Evolutionary conservation across 257 asterid species (phyloP), one percentile per base, ranked within the genome.

Genomic region (Ophiorrhiza pumila): DNA sequence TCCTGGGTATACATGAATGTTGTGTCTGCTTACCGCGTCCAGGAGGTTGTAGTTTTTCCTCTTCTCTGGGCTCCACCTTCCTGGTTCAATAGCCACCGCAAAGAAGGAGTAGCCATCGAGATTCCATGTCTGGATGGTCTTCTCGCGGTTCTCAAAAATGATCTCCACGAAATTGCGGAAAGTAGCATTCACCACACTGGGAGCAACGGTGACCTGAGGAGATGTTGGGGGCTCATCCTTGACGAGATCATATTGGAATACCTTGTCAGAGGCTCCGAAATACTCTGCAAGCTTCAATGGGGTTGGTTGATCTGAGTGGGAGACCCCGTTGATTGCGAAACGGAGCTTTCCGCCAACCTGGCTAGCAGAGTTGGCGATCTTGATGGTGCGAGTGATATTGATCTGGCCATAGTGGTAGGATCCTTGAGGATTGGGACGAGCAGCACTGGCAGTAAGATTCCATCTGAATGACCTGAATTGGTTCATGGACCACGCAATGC

Each of bases 1-100:
- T 0, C 79, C 73, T 0, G 92, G 92, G 71, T 87, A 87, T 1
- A 87, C 92, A 6, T 87, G 92, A 42, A 86, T 65, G 65, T 53
- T 86, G 74, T 83, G 80, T 76, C 85, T 82, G 77, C 87, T 83
- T 7, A 86, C 68, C 3, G 88, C 90, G 9, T 86, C 90, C 15
- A 83, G 65, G 0, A 86, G 77, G 75, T 86, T 86, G 84, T 86
- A 86, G 79, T 78, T 86, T 74, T 76, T 81, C 61, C 90, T 86
- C 78, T 81, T 86, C 74, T 83, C 85, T 0, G 90, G 87, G 27
- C 49, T 76, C 90, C 90, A 86, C 46, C 11, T 68, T 14, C 90
- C 90, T 0, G 88, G 81, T 74, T 86, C 90, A 35, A 81, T 61
- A 8, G 81, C 88, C 3, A 83, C 88, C 0, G 90, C 85, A 17